A percentile compares a stretch with the other conserved stretches of the same genome.
Conservation (phyloP, 139 green algal species). For the Micractinium conductrix region DNA sequence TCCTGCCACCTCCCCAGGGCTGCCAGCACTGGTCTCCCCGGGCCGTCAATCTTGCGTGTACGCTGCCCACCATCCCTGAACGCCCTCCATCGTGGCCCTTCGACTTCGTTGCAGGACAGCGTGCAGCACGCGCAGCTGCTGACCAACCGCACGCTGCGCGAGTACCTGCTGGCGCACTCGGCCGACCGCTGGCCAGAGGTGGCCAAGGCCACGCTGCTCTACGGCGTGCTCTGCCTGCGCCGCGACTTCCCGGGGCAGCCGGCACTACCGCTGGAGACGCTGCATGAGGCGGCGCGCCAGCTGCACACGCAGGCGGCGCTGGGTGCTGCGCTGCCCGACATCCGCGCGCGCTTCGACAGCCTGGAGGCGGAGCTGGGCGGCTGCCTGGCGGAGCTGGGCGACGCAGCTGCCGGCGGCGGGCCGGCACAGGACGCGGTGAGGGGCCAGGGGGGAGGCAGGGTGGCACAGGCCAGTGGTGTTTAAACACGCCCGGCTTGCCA, state of each 20-base stretch:
- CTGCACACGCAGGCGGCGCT: constrained; percentile 27
- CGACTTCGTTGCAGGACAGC: too few relatives aligned
- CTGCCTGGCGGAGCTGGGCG: constrained; percentile 19
- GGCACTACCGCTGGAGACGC: neutral
- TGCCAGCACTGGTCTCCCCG: too few relatives aligned
- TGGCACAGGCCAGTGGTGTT: too few relatives aligned
- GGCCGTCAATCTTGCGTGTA: too few relatives aligned
- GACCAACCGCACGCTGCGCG: constrained; percentile 29
- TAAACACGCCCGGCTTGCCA: too few relatives aligned
- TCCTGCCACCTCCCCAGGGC: too few relatives aligned
- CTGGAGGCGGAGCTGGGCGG: constrained; percentile 27
- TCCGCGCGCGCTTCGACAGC: constrained; percentile 20
- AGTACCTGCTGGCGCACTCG: constrained; percentile 26
- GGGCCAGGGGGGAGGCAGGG: too few relatives aligned
- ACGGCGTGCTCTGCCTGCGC: constrained; percentile 27
- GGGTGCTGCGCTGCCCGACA: constrained; percentile 10
- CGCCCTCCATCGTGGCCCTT: too few relatives aligned
- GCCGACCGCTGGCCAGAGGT: constrained; percentile 21
- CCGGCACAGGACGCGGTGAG: too few relatives aligned
- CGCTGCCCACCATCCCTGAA: too few relatives aligned
- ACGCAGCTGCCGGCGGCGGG: too few relatives aligned
- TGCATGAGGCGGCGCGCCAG: neutral
- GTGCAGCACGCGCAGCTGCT: constrained; percentile 34
- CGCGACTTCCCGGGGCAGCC: constrained; percentile 26
- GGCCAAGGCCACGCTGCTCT: constrained; percentile 32